Base-by-base conservation (phyloP, 2,329 filamentous ascomycete species). In the Tolypocladium album region DNA sequence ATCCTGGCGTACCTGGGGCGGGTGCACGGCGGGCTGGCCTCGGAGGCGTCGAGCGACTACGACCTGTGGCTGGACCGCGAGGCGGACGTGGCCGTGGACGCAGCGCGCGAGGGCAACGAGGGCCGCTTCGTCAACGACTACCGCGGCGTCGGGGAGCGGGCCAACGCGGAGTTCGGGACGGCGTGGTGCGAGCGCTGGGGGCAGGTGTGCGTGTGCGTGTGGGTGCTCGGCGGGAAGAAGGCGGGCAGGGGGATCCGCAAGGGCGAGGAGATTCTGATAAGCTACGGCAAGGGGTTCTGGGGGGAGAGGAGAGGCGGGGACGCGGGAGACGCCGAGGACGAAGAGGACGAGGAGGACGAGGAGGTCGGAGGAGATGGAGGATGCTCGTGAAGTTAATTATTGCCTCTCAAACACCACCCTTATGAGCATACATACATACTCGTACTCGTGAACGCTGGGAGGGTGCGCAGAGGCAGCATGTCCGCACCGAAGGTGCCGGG, bases 281-380 rank as follows among this genome's bases (percentile, higher is more conserved):
- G 82, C 64, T 88, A 88, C 66, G 86, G 85, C 7, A 88, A 85
- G 69, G 86, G 86, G 0, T 88, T 88, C 64, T 88, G 85, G 84
- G 68, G 78, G 74, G 68, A 70, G 70, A 78, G 71, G 65, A 67
- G 50, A 55, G 47, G 61, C 15, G 58, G 42, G 12, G 61, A 58
- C n/a, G n/a, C n/a, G n/a, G n/a, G n/a, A n/a, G n/a, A n/a, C n/a
- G n/a, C n/a, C n/a, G n/a, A n/a, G n/a, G n/a, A n/a, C n/a, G n/a
- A n/a, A n/a, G n/a, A n/a, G n/a, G n/a, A n/a, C n/a, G n/a, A n/a
- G n/a, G n/a, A n/a, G n/a, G n/a, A n/a, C n/a, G n/a, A n/a, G n/a
- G n/a, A n/a, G n/a, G n/a, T n/a, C n/a, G n/a, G n/a, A n/a, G n/a
- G n/a, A n/a, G n/a, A n/a, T n/a, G n/a, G n/a, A n/a, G n/a, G n/a